These are phyloP conservation scores for Elaeis guineensis DNA, from an alignment of 176 grass and related monocot genomes.

Conservation along the genomic window DNA sequence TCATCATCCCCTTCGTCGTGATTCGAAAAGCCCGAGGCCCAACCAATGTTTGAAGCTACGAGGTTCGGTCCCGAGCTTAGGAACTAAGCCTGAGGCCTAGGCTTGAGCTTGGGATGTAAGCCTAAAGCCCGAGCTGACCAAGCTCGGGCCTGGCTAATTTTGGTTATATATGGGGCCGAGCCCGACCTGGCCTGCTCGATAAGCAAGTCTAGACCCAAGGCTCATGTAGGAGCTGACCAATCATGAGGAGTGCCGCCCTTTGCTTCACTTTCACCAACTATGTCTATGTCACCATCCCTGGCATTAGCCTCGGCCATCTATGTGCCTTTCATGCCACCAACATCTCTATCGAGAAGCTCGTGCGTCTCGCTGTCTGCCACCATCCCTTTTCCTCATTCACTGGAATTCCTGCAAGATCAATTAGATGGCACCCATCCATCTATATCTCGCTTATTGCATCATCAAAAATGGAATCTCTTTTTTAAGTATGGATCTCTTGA, in stretches of 20 bases:
- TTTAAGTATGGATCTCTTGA: background rate
- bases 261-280: constrained; percentile 45
- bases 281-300: constrained; percentile 41
- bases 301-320: constrained; percentile 33
- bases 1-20: no score
- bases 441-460: no score
- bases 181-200: no score
- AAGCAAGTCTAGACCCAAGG: constrained; percentile 3
- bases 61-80: no score
- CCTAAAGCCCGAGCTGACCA: no score
- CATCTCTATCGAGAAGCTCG: constrained; percentile 70
- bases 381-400: constrained; percentile 38
- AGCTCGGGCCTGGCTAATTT: no score
- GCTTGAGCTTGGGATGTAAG: no score
- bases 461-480: no score
- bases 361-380: constrained; percentile 45
- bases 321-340: constrained; percentile 49
- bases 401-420: constrained; percentile 48
- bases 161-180: no score
- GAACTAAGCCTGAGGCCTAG: no score
- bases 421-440: constrained; percentile 15
- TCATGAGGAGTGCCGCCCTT: background rate
- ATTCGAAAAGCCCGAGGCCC: no score
- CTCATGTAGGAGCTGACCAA: constrained; percentile 26
- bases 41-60: no score